Conservation (phyloP, 805 yeast genomes). For the Wickerhamiella lipophila region DNA sequence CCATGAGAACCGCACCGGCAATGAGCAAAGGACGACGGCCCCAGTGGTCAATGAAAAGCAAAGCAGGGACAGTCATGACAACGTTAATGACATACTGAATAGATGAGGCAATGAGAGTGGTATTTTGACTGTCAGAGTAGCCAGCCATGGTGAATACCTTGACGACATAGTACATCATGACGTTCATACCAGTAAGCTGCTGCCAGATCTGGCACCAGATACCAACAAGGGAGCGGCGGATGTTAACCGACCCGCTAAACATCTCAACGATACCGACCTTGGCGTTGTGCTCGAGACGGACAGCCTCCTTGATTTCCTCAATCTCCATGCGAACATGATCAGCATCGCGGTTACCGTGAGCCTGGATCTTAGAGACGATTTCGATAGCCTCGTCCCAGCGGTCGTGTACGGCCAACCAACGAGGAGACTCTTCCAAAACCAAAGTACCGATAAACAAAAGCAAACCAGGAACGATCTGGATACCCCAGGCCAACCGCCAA, state of each 20-base stretch:
- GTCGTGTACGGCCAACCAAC: conserved; percentile 37
- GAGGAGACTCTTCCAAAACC: conserved; percentile 32
- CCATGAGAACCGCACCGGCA: conserved; percentile 68
- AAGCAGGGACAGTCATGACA: conserved; percentile 69
- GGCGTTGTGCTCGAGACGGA: conserved; percentile 40
- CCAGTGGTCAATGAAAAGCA: conserved; percentile 59
- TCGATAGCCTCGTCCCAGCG: conserved; percentile 35
- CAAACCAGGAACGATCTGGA: conserved; percentile 43
- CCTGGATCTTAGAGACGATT: conserved; percentile 28
- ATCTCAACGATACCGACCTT: conserved; percentile 37
- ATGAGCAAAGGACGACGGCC: conserved; percentile 64
- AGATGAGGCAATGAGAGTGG: conserved; percentile 39
- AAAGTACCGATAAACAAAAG: conserved; percentile 35
- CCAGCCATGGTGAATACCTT: conserved; percentile 38
- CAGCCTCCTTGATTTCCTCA: conserved; percentile 46
- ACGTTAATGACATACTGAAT: conserved; percentile 52
- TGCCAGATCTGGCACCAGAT: conserved; percentile 35
- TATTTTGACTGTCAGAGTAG: conserved; percentile 7
- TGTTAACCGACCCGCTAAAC: conserved; percentile 32
- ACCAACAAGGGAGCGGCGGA: conserved; percentile 27
- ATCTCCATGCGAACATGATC: conserved; percentile 42
- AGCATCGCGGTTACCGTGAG: conserved; percentile 24
- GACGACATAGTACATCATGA: conserved; percentile 58
- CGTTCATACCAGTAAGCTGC: conserved; percentile 62
- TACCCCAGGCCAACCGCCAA: conserved; percentile 53